These are phyloP conservation scores for Eragrostis curvula DNA, from an alignment of 176 grass and related monocot species.

Conservation along the genomic window DNA sequence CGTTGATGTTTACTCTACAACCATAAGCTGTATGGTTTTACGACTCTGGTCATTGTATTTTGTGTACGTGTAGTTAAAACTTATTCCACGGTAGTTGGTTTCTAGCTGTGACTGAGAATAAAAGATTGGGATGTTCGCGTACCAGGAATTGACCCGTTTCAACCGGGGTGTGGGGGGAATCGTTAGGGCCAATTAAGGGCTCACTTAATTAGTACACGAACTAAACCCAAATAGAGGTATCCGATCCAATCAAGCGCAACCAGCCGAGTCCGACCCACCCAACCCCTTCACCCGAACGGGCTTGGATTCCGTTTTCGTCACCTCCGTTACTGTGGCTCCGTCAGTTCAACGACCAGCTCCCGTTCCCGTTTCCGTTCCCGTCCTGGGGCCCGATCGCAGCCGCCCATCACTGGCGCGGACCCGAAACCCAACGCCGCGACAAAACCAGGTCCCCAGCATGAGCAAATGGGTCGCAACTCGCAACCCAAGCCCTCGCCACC, in stretches of 20 bases:
- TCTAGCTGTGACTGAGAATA: too few relatives aligned
- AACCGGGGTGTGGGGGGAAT: too few relatives aligned
- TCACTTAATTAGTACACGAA: too few relatives aligned
- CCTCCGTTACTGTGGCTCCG: background rate
- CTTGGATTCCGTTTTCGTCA: background rate
- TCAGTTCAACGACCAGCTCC: background rate
- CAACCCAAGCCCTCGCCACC: constrained; percentile 38
- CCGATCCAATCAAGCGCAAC: background rate
- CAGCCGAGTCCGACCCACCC: background rate
- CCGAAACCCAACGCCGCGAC: constrained; percentile 44
- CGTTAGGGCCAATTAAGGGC: too few relatives aligned
- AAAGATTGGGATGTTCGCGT: background rate
- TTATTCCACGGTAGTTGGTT: background rate
- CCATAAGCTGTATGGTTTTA: background rate
- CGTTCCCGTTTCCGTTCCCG: too few relatives aligned
- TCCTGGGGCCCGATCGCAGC: constrained; percentile 15
- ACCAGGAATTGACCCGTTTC: too few relatives aligned
- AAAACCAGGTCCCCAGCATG: background rate
- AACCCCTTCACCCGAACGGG: background rate
- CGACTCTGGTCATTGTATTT: background rate
- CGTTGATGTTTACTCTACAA: background rate
- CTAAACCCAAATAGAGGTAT: background rate
- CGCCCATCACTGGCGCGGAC: constrained; percentile 39
- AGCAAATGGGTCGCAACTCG: constrained; percentile 49
- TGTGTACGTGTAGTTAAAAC: too few relatives aligned